Conservation (phyloP, 2,329 filamentous ascomycete species). For the Penicillium sp. region DNA sequence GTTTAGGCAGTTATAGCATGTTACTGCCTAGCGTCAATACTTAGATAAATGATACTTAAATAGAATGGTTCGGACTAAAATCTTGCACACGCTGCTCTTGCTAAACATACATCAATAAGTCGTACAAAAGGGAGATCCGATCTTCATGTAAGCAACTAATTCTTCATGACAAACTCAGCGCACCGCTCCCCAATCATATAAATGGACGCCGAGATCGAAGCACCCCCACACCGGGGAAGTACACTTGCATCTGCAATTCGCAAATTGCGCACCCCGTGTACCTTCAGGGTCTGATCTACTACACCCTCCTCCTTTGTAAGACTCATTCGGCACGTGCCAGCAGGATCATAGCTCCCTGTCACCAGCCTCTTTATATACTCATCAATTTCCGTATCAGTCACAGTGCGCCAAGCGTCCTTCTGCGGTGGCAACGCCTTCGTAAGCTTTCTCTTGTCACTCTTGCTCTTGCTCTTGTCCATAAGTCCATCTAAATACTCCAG, state of each 20-base stretch:
- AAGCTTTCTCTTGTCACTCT: not conserved
- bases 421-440: not conserved
- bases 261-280: not conserved
- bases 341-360: constrained; percentile 1
- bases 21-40: no score
- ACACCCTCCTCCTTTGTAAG: constrained; percentile 1
- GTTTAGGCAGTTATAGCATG: no score
- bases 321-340: constrained; percentile 2
- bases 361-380: constrained; percentile 2
- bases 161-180: not conserved
- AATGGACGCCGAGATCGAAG: not conserved
- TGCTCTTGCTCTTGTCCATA: not conserved
- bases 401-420: not conserved
- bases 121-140: no score
- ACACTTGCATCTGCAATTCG: constrained; percentile 5
- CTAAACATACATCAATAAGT: no score
- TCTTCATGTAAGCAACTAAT: no score
- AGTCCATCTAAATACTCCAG: not conserved
- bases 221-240: not conserved
- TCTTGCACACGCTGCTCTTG: no score
- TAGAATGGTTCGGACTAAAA: no score
- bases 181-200: constrained; percentile 5
- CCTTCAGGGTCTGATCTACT: not conserved
- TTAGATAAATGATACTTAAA: no score
- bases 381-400: not conserved